Base-by-base conservation (phyloP, 768 basidiomycete genomes). In the Amanita rimosa region DNA sequence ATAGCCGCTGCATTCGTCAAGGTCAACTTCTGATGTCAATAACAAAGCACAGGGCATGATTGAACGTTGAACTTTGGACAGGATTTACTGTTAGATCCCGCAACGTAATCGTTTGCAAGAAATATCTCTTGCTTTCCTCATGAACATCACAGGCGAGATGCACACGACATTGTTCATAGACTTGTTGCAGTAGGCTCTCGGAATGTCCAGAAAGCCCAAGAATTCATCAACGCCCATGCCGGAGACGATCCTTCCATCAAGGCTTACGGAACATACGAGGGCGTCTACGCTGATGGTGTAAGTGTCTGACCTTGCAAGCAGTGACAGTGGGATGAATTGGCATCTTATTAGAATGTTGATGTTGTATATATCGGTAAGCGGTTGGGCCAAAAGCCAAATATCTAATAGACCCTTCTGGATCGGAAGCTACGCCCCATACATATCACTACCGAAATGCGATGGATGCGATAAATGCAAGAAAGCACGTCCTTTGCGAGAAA, bases 401-500 rank as follows among this genome's bases (percentile, higher is more conserved):
- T 27, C 19, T 17, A 41, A 17, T 9, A 36, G 17, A 29, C 17
- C 35, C 40, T 33, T 45, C 16, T 40, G 17, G 34, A 16, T 35
- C 19, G 38, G 10, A 22, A 82, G 87, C 85, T 6, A 90, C 90
- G 2, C 92, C 92, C 3, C 88, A 95, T 60, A 85, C 86, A 1
- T 70, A 75, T 52, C 92, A 95, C 67, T 88, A 90, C 61, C 68
- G 71, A 52, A 87, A 88, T 58, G 78, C 88, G 0, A 65, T 82
- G 54, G 82, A 77, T 49, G 84, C 85, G 6, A 77, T 94, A 57
- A 74, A 76, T 53, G 84, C 83, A 3, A 80, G 79, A 50, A 95
- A 93, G 64, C 79, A 91, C 61, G 81, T 94, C 36, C 77, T 94
- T 21, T 87, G 87, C 64, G 91, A 95, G 64, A 94, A 95, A 52